A percentile compares a stretch with the other conserved stretches of the same genome.
Evolutionary conservation across 2,329 filamentous ascomycete species (phyloP).

Genomic region (Mariannaea sp.): DNA sequence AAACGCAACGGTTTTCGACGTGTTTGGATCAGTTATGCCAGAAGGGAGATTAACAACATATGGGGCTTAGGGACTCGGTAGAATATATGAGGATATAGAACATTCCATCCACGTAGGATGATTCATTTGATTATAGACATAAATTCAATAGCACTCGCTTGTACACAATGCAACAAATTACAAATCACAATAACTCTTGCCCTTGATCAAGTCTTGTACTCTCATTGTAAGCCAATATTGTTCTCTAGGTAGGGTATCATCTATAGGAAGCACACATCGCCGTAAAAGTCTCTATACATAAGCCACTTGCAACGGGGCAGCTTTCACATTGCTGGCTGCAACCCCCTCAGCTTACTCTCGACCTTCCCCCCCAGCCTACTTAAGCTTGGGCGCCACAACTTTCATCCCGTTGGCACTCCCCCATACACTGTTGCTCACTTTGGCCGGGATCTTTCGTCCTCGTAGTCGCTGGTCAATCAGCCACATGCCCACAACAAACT

Average conservation of each 20-base stretch:
- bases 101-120: neutral
- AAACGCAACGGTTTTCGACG: neutral
- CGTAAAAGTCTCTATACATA: conserved; percentile 8
- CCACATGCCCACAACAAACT: conserved; percentile 86
- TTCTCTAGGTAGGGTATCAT: conserved; percentile 36
- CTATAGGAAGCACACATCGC: conserved; percentile 26
- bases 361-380: conserved; percentile 22
- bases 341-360: neutral
- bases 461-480: conserved; percentile 80
- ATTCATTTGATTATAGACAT: too few relatives aligned
- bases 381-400: conserved; percentile 42
- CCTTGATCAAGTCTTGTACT: neutral
- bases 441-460: conserved; percentile 75
- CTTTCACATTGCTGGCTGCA: conserved; percentile 11
- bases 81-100: neutral
- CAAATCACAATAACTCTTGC: too few relatives aligned
- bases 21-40: neutral
- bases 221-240: neutral
- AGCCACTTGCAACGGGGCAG: too few relatives aligned
- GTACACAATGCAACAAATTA: too few relatives aligned
- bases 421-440: conserved; percentile 78
- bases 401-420: conserved; percentile 62
- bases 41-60: neutral
- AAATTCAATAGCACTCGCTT: neutral
- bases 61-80: neutral